phyloP scores from a whole-genome alignment of 2,329 filamentous ascomycete species.

The Fusarium sp. region DNA sequence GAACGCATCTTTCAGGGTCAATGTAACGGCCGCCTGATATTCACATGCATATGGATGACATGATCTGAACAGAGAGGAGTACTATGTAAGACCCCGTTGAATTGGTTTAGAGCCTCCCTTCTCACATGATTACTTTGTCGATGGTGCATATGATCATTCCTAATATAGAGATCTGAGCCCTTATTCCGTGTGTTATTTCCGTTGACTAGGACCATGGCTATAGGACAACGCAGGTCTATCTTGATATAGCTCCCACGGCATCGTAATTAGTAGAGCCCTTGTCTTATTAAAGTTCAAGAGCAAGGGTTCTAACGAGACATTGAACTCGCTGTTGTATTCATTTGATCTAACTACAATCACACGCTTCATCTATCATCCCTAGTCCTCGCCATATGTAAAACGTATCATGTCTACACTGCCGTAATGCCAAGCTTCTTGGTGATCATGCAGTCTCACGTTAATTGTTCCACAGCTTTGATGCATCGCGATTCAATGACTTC shows the following conservation, averaged over 20 bases:
- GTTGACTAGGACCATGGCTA: background rate
- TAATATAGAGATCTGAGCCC: background rate
- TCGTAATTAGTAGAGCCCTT: background rate
- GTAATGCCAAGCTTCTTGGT: background rate
- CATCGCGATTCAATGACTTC: slow-evolving; percentile 26
- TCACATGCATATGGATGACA: background rate
- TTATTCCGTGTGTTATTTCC: slow-evolving; percentile 4
- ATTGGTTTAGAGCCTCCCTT: slow-evolving; percentile 19
- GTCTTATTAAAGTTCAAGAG: too few species aligned
- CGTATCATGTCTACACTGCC: background rate
- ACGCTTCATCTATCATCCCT: background rate
- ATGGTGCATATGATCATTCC: slow-evolving; percentile 2
- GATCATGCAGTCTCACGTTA: slow-evolving; percentile 10
- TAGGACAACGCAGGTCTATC: background rate
- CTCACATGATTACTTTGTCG: background rate
- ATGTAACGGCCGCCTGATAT: background rate
- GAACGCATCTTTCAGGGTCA: too few species aligned
- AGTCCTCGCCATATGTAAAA: too few species aligned
- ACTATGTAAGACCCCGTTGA: background rate
- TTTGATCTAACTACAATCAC: too few species aligned
- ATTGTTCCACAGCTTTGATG: slow-evolving; percentile 7
- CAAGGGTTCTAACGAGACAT: background rate
- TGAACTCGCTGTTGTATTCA: background rate
- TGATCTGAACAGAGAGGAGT: background rate
- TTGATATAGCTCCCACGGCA: background rate